Conservation (phyloP, 2,329 filamentous ascomycete species). For the Ceratocystis lukuohia region DNA sequence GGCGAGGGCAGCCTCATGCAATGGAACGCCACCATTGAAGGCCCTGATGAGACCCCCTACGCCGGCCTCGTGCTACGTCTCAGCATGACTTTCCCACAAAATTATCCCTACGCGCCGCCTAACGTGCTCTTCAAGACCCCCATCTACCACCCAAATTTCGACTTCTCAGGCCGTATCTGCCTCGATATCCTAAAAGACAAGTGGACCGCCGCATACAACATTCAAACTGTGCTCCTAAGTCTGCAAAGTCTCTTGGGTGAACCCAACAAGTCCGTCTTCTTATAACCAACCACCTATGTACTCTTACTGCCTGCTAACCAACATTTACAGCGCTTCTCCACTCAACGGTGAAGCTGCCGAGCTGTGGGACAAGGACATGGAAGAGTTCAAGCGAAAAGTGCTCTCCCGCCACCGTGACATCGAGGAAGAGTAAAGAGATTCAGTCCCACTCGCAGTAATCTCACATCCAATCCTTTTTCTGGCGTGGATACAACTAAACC, state of each 20-base stretch:
- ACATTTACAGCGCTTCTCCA: conserved; percentile 58
- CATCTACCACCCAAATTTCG: conserved; percentile 97
- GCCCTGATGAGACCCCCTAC: conserved; percentile 85
- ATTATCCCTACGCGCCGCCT: conserved; percentile 85
- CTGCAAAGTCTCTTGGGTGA: conserved; percentile 91
- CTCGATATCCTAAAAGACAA: conserved; percentile 98
- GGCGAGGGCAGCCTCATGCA: conserved; percentile 78
- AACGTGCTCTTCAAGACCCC: conserved; percentile 95
- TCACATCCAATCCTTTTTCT: background rate
- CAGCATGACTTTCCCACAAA: conserved; percentile 74
- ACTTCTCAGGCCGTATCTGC: conserved; percentile 93
- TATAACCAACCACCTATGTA: background rate
- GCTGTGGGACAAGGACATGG: conserved; percentile 80
- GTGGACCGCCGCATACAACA: conserved; percentile 96
- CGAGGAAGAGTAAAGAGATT: conserved; percentile 43
- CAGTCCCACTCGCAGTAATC: background rate
- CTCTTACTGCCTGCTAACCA: conserved; percentile 20
- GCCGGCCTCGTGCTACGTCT: conserved; percentile 81
- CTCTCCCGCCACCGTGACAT: conserved; percentile 48
- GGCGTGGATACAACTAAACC: background rate
- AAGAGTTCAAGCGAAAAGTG: conserved; percentile 73
- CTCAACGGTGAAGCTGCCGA: conserved; percentile 93
- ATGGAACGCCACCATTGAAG: conserved; percentile 89
- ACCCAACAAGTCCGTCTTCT: conserved; percentile 79
- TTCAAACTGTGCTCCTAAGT: conserved; percentile 82